These are phyloP conservation scores for Allantophomopsis cytisporea DNA, from an alignment of 2,329 filamentous ascomycete species.

Conservation along the genomic window DNA sequence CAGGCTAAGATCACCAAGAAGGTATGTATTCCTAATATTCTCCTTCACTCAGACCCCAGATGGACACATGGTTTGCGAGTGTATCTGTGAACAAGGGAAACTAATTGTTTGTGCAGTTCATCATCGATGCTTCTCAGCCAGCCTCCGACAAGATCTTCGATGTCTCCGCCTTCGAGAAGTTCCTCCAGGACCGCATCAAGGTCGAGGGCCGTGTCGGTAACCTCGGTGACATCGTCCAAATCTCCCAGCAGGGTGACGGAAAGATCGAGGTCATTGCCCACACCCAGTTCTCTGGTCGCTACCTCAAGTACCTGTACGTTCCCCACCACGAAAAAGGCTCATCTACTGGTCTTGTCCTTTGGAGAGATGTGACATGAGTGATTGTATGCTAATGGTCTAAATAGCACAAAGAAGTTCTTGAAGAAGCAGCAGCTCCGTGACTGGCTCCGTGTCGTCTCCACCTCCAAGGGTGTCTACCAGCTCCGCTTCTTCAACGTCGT, in stretches of 20 bases:
- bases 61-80: not conserved
- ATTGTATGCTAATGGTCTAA: not conserved
- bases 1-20: conserved; percentile 54
- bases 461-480: conserved; percentile 96
- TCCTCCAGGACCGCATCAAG: conserved; percentile 99
- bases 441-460: conserved; percentile 98
- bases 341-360: not conserved
- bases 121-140: conserved; percentile 98
- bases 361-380: not conserved
- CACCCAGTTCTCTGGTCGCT: conserved; percentile 96
- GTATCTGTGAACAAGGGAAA: not conserved
- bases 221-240: conserved; percentile 84
- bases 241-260: conserved; percentile 85
- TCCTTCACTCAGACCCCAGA: not conserved
- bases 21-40: conserved; percentile 8
- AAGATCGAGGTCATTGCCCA: conserved; percentile 97
- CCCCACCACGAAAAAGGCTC: not conserved
- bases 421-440: conserved; percentile 99
- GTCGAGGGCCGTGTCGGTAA: conserved; percentile 96
- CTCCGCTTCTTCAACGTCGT: conserved; percentile 99
- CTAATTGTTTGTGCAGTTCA: conserved; percentile 48
- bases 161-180: conserved; percentile 97
- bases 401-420: conserved; percentile 99
- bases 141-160: conserved; percentile 99
- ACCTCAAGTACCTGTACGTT: conserved; percentile 98